Conservation (phyloP, 2,329 filamentous ascomycete species). For the Atkinsonella hypoxylon region DNA sequence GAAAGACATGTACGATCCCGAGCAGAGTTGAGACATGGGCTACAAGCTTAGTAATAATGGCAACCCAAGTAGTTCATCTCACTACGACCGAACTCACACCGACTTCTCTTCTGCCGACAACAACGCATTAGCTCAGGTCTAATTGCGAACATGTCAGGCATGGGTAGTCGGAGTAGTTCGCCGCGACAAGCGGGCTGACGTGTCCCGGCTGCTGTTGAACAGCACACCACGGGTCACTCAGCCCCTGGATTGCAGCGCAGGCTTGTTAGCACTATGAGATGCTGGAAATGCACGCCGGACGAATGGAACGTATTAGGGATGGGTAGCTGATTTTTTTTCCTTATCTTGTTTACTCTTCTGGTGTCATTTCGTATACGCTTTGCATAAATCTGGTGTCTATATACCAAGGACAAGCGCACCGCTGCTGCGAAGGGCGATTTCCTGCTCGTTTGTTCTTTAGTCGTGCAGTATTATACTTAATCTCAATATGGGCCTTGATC, state of each 20-base stretch:
- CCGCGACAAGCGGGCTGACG: slow-evolving; percentile 10
- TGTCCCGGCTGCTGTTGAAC: slow-evolving; percentile 11
- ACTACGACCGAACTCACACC: slow-evolving; percentile 9
- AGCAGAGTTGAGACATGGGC: background rate
- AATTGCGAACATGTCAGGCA: background rate
- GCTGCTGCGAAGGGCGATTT: slow-evolving; percentile 19
- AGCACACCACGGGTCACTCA: slow-evolving; percentile 9
- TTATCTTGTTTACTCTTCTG: background rate
- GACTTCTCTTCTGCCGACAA: background rate
- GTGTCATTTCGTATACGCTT: slow-evolving; percentile 1
- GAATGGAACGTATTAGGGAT: background rate
- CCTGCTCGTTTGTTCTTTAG: slow-evolving; percentile 22
- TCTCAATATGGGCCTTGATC: slow-evolving; percentile 18
- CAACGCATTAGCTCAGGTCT: background rate
- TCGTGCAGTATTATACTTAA: slow-evolving; percentile 31
- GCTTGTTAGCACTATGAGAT: slow-evolving; percentile 17
- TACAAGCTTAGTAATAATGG: background rate
- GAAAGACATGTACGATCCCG: background rate
- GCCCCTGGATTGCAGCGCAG: slow-evolving; percentile 13
- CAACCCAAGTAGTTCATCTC: slow-evolving; percentile 13
- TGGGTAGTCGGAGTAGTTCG: background rate
- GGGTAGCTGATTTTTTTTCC: background rate
- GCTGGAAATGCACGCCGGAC: slow-evolving; percentile 17
- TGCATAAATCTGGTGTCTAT: slow-evolving; percentile 10
- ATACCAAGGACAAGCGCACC: slow-evolving; percentile 22